Base-by-base conservation (phyloP, 2,329 filamentous ascomycete species). In the Fusarium nygamai region DNA sequence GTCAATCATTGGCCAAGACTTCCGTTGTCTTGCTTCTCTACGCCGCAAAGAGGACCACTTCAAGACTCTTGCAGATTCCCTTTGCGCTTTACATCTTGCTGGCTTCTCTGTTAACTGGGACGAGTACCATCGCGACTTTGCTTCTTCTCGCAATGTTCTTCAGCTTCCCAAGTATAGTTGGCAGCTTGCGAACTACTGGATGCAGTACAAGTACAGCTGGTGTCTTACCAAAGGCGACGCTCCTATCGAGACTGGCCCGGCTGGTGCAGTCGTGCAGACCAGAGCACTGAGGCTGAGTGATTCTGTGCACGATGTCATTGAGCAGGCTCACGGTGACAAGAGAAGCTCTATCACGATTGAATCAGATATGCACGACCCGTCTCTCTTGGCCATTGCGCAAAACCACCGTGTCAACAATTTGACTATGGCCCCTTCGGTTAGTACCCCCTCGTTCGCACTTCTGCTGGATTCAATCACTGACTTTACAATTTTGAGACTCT, bases 161-260 rank as follows among this genome's bases (percentile, higher is more conserved):
- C 84, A 89, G 11, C 83, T 95, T 2, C 93, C 93, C 0, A 88
- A 88, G 3, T 95, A 95, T 80, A 87, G 87, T 0, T 95, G 92
- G 83, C 91, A 95, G 76, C 85, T 90, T 76, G 93, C 94, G 85
- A 92, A 89, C 73, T 94, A 94, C 80, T 91, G 89, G 89, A 85
- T 90, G 47, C 85, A 87, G 76, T 91, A 90, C 78, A 82, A 87
- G 71, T 92, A 93, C 70, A 91, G 94, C 81, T 95, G 92, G 90
- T 89, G 87, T 29, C 84, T 94, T 43, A 90, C 88, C 69, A 95
- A 95, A 85, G 48, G 89, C 89, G 64, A 62, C 1, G 41, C 3
- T 5, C 44, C 57, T 1, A 27, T 29, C 6, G 57, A 60, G 3
- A 22, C n/a, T n/a, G n/a, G n/a, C n/a, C n/a, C 11, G 1, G 27